Evolutionary conservation across 2,329 filamentous ascomycete genomes (phyloP), one percentile per base, ranked within the genome.

Genomic region (Penicillium brevicompactum): DNA sequence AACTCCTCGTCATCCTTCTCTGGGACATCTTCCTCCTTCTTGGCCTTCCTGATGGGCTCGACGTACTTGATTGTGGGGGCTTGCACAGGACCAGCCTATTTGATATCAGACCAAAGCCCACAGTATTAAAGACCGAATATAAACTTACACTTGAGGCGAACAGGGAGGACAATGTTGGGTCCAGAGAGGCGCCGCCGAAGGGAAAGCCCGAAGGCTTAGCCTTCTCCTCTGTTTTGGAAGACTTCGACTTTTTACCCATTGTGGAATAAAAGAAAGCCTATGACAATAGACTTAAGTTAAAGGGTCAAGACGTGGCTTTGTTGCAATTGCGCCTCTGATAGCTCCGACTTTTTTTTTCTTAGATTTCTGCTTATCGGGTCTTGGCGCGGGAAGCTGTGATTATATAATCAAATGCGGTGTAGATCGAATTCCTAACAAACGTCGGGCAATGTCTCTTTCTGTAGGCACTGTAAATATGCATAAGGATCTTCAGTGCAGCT

Each of bases 71-170:
- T 48, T 14, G 67, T 56, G 3, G 74, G 74, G n/a, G 67, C 60
- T 63, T 75, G 70, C 34, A 77, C 74, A 18, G 75, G 75, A 30
- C 74, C 74, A 41, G 73, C 67, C 74, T 77, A 61, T 16, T 30
- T 37, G 56, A 44, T 41, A 30, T 65, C 40, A 63, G 47, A 30
- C 14, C 30, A 30, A 49, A 16, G n/a, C 47, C 30, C 27, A 13
- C 10, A 30, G 22, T 16, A 21, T 30, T 6, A 16, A 32, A 32
- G 10, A 49, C 45, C 14, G 41, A 27, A 18, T 27, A 40, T 41
- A 41, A 42, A 82, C 87, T 77, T 82, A 91, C 88, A 79, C 89
- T 91, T 54, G 82, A 79, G 54, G 87, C 82, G 75, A 92, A 92
- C 38, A 92, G 80, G 58, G 87, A 86, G 67, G 87, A 81, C 62